Evolutionary conservation across 2,329 filamentous ascomycete species (phyloP), one percentile per base, ranked within the genome.

Genomic region (Fusarium kyushuense): DNA sequence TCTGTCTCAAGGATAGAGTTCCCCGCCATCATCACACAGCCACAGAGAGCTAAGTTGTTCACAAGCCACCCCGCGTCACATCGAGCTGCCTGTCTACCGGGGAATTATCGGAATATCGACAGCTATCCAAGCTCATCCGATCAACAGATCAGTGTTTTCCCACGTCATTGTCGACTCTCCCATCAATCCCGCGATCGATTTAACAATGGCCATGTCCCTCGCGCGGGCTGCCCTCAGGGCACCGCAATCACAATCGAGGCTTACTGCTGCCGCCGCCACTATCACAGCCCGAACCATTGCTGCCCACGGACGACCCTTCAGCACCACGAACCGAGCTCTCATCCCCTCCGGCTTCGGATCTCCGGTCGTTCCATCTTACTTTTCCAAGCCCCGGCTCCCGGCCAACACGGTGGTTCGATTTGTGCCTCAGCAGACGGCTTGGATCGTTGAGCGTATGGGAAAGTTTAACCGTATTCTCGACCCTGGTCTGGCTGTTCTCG

Each of bases 381-480:
- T 97, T 80, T 90, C 92, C 77, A 87, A 87, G 68, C 83, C 86
- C 14, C 84, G 86, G 23, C 85, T 97, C 53, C 96, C 96, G 29
- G 92, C 94, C 72, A 99, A 99, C 82, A 99, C 96, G 6, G 85
- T 99, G 67, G 85, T 99, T 74, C 93, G 95, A 63, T 99, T 98
- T 81, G 96, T 99, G 41, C 96, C 96, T n/a, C 96, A 99, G 82
- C 96, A 99, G 84, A 98, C 95, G 74, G 96, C 96, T 79, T 99
- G 96, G 96, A 95, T 99, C 62, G 96, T 99, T 58, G 96, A 99
- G 87, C 94, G 96, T 77, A 99, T 99, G 96, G 96, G 96, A 75
- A 96, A 94, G 81, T 99, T 97, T 84, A 91, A 93, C 82, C 88
- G 94, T 63, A 97, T 99, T 75, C 84, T 99, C 51, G 89, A 97